phyloP scores from a whole-genome alignment of 768 basidiomycete genomes.

The Tulasnella calospora region DNA sequence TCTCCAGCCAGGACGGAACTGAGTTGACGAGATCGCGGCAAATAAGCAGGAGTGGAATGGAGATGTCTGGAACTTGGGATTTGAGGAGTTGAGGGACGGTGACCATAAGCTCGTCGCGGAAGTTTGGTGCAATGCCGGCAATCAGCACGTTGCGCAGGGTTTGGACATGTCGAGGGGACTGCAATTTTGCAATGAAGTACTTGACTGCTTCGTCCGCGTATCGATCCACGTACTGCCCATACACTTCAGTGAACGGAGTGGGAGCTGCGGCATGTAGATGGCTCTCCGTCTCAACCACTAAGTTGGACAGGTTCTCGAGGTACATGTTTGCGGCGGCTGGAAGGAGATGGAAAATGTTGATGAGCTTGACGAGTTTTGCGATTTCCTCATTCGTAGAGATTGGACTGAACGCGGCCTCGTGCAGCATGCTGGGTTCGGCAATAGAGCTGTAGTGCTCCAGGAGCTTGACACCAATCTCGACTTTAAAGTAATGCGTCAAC shows the following conservation, averaged over 20 bases:
- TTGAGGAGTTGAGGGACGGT: conserved; percentile 52
- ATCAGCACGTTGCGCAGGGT: conserved; percentile 80
- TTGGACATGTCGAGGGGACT: conserved; percentile 70
- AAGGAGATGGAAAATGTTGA: conserved; percentile 94
- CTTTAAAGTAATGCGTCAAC: conserved; percentile 98
- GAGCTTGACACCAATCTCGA: conserved; percentile 96
- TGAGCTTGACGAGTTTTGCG: conserved; percentile 86
- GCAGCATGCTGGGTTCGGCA: conserved; percentile 81
- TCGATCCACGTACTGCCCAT: conserved; percentile 85
- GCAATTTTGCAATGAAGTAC: conserved; percentile 76
- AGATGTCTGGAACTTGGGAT: conserved; percentile 51
- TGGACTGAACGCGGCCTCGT: conserved; percentile 71
- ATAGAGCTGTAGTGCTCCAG: conserved; percentile 93
- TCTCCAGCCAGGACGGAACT: conserved; percentile 64
- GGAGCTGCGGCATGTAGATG: conserved; percentile 83
- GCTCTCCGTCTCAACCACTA: conserved; percentile 87
- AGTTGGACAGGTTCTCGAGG: conserved; percentile 77
- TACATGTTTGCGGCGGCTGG: conserved; percentile 92
- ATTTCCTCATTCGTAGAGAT: conserved; percentile 85
- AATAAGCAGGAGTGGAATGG: conserved; percentile 59
- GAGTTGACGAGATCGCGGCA: conserved; percentile 68
- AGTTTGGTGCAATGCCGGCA: conserved; percentile 67
- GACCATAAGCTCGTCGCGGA: conserved; percentile 38
- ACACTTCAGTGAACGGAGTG: conserved; percentile 88
- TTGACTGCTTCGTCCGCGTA: conserved; percentile 82